Conservation (phyloP, 441 rosid genomes). For the Bruguiera hainesii region DNA sequence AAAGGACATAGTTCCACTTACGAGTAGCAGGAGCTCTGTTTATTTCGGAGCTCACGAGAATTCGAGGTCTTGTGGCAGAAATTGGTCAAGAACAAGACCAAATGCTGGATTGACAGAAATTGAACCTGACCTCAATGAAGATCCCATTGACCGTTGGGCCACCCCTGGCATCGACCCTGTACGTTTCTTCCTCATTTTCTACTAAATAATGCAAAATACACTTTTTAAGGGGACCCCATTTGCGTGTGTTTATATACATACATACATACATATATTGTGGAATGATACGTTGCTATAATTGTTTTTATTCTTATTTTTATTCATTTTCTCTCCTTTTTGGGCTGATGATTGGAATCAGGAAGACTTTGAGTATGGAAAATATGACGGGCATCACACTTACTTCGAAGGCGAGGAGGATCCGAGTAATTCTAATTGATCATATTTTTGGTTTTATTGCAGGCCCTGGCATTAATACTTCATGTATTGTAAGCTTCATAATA, state of each 20-base stretch:
- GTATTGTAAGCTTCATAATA: too few species aligned
- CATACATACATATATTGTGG: too few species aligned
- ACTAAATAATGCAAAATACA: too few species aligned
- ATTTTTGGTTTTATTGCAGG: too few species aligned
- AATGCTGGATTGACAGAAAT: constrained; percentile 60
- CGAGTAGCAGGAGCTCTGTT: constrained; percentile 11
- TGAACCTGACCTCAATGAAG: constrained; percentile 88
- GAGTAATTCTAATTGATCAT: constrained; percentile 28
- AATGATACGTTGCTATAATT: too few species aligned
- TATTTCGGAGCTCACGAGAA: constrained; percentile 18
- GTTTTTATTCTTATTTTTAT: neutral
- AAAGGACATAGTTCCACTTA: constrained; percentile 6
- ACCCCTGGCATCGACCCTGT: constrained; percentile 42
- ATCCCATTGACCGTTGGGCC: constrained; percentile 66
- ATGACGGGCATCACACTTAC: constrained; percentile 83
- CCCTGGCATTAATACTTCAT: too few species aligned
- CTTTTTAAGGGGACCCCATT: too few species aligned
- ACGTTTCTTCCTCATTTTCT: too few species aligned
- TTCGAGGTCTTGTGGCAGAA: constrained; percentile 12
- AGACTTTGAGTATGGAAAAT: constrained; percentile 70
- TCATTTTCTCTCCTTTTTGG: neutral
- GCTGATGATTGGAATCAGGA: constrained; percentile 41
- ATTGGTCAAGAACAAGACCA: constrained; percentile 28
- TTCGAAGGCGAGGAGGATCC: constrained; percentile 62
- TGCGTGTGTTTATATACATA: too few species aligned